Base-by-base conservation (phyloP, 345 rosid species). In the Pistacia integerrima region DNA sequence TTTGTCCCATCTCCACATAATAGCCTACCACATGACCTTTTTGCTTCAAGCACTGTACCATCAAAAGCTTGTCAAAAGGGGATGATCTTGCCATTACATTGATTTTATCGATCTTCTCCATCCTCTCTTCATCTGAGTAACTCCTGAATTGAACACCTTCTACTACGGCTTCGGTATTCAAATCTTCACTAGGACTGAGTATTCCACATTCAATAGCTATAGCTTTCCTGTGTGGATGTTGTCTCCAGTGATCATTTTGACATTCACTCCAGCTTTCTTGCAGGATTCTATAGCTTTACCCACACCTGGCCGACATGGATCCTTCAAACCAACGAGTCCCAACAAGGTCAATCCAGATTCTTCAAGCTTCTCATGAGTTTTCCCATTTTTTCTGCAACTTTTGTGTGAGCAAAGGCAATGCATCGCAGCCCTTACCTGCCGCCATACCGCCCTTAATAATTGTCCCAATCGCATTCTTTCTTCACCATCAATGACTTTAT, bases 61-160 rank as follows among this genome's bases (percentile, higher is more conserved):
- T 76, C 49, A 85, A 79, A 69, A 85, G 86, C 79, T 88, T 87
- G 80, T 88, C 88, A n/a, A 76, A 69, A 2, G 90, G 87, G 3
- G 90, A 88, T 1, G 93, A 86, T 69, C 93, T 76, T 3, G 85
- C 89, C 90, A 88, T 86, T 10, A 90, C 90, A 36, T 63, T 18
- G 6, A 83, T 76, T 2, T 11, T 55, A 1, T 87, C 80, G 1
- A 80, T 65, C 68, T 22, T 83, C 20, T 8, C 52, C 75, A 22
- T 76, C 58, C 85, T 77, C 30, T 79, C 90, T 33, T 76, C 75
- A 0, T 4, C 16, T 8, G 79, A 60, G 80, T 73, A 80, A 30
- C 69, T 81, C 76, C 88, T 67, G 22, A 85, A 87, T 25, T 75
- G 60, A 2, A 18, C 73, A 11, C 86, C 88, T 72, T 83, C 85